Base-by-base conservation (phyloP, 257 asterid species). In the Misopates orontium region DNA sequence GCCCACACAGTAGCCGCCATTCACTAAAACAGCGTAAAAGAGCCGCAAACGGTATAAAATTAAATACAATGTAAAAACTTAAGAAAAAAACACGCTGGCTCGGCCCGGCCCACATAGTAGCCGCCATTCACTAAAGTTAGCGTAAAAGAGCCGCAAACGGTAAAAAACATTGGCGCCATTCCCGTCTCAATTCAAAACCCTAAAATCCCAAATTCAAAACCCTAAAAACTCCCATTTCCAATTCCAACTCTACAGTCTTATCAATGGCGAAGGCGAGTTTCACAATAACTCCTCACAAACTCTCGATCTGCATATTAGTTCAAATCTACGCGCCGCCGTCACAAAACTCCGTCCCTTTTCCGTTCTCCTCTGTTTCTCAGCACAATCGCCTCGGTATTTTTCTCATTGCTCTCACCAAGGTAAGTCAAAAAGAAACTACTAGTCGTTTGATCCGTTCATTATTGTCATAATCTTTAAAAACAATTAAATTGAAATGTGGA, bases 281-380 rank as follows among this genome's bases (percentile, higher is more conserved):
- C 72, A 25, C 79, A 41, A 40, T 93, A 66, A 86, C 99, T 0
- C 99, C 99, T 12, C 96, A 94, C 84, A 90, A 86, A 79, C 85
- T 90, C 64, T 82, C 96, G 47, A 74, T 90, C 44, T 86, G 99
- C 85, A 78, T 88, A 20, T 69, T 94, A 52, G 80, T 81, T 73
- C 94, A 85, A 72, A 81, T 81, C 36, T 94, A 80, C 75, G 95
- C 99, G 59, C 96, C 97, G 65, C 95, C 90, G 28, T 75, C 92
- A 31, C 95, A 90, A 75, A 70, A 41, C 75, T 77, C 96, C 36
- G 64, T 78, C 42, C 96, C 97, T 1, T 80, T 86, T 64, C 95
- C 97, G n/a, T 94, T 94, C 71, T 83, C 96, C 57, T 90, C 97
- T 19, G 82, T 88, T 15, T 68, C 92, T 15, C 95, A 90, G 75